Base-by-base conservation (phyloP, 192 early-diverging fungal species). In the Blastocladiella britannica region DNA sequence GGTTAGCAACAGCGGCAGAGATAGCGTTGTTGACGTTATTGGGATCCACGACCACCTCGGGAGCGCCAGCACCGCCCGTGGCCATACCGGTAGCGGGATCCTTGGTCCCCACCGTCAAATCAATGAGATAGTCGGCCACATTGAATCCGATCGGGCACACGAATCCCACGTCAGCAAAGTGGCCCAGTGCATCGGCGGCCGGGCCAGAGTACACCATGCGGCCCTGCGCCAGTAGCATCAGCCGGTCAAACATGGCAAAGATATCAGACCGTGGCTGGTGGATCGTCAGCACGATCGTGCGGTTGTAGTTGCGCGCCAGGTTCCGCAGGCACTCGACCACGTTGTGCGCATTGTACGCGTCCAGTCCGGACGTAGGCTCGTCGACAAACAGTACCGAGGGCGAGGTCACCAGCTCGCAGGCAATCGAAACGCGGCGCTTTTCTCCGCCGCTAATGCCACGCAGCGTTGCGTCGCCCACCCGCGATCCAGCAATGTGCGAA, bases 201-300 rank as follows among this genome's bases (percentile, higher is more conserved):
- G 82, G 74, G 28, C 92, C 92, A 57, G 86, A 91, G 60, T 85
- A 93, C 7, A 93, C 76, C 54, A 87, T 58, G 31, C 78, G 68
- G 23, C 89, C 89, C 60, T 84, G 82, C 53, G 85, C 85, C 29
- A 96, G 61, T 52, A 96, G 66, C 25, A 96, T 70, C 22, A 93
- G 65, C 51, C 88, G 79, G 68, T 96, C 92, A 70, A 96, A 96
- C 55, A 90, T 70, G 2, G 78, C 75, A 59, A 88, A 87, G 63
- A 96, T 91, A 60, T 93, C 88, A 26, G 83, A 82, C 54, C 90
- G 78, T 28, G 92, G 92, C 64, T 96, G 92, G 66, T 96, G 92
- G 52, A 96, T 92, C 2, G 92, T 96, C 63, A 88, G 84, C 15
- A 96, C 71, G 15, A 92, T 80, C 2, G 87, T 85, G 3, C 87